Evolutionary conservation across 257 asterid genomes (phyloP).

Genomic region (Jacaranda copaia): DNA sequence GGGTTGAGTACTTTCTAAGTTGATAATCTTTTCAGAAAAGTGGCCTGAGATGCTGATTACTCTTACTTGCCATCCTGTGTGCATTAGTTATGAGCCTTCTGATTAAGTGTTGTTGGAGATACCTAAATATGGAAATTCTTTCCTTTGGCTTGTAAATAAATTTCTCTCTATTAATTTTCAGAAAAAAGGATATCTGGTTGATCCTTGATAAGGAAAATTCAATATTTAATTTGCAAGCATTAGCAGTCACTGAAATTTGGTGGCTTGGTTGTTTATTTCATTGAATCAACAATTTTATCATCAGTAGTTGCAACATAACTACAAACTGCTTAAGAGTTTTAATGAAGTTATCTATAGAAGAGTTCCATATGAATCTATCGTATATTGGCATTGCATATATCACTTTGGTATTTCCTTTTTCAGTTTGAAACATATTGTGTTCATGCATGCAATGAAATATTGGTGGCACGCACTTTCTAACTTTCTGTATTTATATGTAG

Average conservation of each 20-base stretch:
- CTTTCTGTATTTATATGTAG: not conserved
- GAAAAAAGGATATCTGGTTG: not conserved
- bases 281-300: not conserved
- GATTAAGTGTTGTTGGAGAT: constrained; percentile 11
- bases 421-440: not conserved
- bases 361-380: not conserved
- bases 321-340: not conserved
- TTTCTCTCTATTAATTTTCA: not conserved
- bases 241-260: not conserved
- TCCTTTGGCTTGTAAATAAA: constrained; percentile 1
- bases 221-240: not conserved
- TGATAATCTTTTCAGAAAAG: not conserved
- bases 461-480: not conserved
- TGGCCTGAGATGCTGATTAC: not conserved
- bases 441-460: not conserved
- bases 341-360: not conserved
- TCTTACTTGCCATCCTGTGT: not conserved
- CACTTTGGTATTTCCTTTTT: not conserved
- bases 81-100: not conserved
- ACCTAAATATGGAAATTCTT: constrained; percentile 3
- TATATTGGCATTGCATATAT: not conserved
- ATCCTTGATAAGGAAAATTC: not conserved
- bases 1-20: not conserved
- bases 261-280: constrained; percentile 7
- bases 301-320: not conserved